Percentiles rank a stretch among this genome's conserved stretches.
Conservation (phyloP, 2,329 filamentous ascomycete genomes). For the Pseudogymnoascus verrucosus region DNA sequence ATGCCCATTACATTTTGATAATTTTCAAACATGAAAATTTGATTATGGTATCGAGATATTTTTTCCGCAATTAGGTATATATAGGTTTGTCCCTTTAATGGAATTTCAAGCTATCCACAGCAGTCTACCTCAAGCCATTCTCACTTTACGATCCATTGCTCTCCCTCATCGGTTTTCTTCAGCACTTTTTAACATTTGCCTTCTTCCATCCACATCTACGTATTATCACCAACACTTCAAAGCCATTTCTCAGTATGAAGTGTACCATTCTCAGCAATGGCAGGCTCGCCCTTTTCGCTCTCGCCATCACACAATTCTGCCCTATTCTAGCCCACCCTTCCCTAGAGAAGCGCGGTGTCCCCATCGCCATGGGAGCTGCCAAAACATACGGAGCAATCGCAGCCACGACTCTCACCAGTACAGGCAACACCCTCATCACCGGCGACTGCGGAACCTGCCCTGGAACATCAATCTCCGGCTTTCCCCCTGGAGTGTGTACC, state of each 20-base stretch:
- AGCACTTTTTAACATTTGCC: too few species aligned
- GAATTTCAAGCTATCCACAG: neutral
- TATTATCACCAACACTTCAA: neutral
- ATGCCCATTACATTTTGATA: neutral
- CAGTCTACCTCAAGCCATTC: neutral
- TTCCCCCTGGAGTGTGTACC: conserved; percentile 11
- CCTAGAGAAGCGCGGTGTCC: conserved; percentile 6
- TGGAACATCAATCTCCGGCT: conserved; percentile 13
- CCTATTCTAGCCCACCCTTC: conserved; percentile 5
- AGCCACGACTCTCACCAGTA: conserved; percentile 8
- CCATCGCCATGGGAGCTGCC: conserved; percentile 11
- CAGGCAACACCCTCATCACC: conserved; percentile 11
- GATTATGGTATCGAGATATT: neutral
- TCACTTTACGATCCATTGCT: neutral
- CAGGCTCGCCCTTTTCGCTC: conserved; percentile 9
- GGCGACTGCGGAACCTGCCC: conserved; percentile 13
- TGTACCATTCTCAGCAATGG: neutral
- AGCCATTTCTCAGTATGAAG: neutral
- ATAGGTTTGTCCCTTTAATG: neutral
- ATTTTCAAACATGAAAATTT: neutral
- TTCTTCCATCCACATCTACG: neutral
- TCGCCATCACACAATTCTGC: conserved; percentile 9
- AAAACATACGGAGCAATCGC: conserved; percentile 11
- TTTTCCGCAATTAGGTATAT: neutral
- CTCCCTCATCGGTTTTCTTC: neutral